phyloP scores from a whole-genome alignment of 78 protist genomes.

The Dictyostelium capitatum region DNA sequence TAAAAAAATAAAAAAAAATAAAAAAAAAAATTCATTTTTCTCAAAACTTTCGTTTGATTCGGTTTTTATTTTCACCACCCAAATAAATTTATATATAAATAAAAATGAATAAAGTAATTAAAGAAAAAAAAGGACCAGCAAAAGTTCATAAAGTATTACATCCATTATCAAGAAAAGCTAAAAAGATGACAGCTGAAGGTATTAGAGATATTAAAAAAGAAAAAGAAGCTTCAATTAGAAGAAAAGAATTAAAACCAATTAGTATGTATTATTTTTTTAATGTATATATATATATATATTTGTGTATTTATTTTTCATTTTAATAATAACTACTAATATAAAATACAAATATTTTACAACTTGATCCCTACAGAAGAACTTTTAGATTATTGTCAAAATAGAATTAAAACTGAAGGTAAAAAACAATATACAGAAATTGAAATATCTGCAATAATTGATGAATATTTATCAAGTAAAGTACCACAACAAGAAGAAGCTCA shows the following conservation, averaged over 20 bases:
- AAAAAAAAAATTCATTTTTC: too few relatives aligned
- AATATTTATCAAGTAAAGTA: constrained; percentile 5
- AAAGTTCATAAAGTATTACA: constrained; percentile 39
- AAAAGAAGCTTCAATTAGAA: background rate
- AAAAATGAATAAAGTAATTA: constrained; percentile 4
- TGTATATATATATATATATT: background rate
- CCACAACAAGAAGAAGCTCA: background rate
- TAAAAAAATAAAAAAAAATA: background rate
- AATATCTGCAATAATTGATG: constrained; percentile 28
- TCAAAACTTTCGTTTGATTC: too few relatives aligned
- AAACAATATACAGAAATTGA: constrained; percentile 23
- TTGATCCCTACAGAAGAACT: too few relatives aligned
- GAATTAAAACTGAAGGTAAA: background rate
- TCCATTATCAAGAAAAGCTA: constrained; percentile 79
- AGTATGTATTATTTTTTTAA: constrained; percentile 10
- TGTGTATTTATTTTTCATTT: background rate
- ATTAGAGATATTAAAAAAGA: constrained; percentile 59
- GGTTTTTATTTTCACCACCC: background rate
- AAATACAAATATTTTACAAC: too few relatives aligned
- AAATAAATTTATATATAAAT: background rate
- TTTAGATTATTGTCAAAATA: constrained; percentile 7
- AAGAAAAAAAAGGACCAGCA: background rate
- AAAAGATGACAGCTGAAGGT: constrained; percentile 36
- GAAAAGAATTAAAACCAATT: constrained; percentile 34
- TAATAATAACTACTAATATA: background rate